phyloP scores from a whole-genome alignment of 768 basidiomycete species.

The Mycena amicta region DNA sequence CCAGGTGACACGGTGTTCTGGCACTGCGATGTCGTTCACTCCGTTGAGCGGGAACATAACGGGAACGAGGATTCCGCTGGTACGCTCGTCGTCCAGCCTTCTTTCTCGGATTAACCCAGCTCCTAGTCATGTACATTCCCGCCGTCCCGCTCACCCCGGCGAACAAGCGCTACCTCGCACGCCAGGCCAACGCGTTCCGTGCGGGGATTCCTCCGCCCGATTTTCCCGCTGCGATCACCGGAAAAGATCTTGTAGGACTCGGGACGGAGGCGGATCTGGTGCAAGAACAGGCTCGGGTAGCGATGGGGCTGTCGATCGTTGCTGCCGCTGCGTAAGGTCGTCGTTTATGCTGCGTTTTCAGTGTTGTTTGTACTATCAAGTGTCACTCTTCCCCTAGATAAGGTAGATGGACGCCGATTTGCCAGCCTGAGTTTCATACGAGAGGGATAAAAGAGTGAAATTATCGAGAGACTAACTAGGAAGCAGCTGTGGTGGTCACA shows the following conservation, averaged over 20 bases:
- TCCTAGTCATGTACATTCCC: constrained; percentile 85
- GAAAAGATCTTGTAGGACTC: constrained; percentile 39
- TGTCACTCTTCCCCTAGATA: too few species aligned
- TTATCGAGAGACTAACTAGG: too few species aligned
- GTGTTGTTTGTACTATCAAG: not conserved
- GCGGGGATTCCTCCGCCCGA: constrained; percentile 68
- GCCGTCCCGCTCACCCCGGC: constrained; percentile 66
- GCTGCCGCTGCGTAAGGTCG: not conserved
- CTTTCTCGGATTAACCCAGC: too few species aligned
- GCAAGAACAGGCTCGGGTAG: not conserved
- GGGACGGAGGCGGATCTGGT: constrained; percentile 38
- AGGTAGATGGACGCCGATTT: too few species aligned
- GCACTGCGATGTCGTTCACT: constrained; percentile 49
- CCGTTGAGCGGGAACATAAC: constrained; percentile 40
- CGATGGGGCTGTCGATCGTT: not conserved
- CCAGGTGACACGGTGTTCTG: constrained; percentile 74
- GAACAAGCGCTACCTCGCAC: constrained; percentile 61
- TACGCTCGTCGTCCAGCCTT: too few species aligned
- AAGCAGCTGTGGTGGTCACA: too few species aligned
- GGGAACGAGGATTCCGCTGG: constrained; percentile 51
- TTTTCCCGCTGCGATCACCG: constrained; percentile 53
- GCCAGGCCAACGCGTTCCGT: constrained; percentile 66
- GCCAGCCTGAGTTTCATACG: too few species aligned
- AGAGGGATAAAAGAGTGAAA: too few species aligned
- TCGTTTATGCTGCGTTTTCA: not conserved